Conservation (phyloP, 139 green algal species). For the Closterium sp. region DNA sequence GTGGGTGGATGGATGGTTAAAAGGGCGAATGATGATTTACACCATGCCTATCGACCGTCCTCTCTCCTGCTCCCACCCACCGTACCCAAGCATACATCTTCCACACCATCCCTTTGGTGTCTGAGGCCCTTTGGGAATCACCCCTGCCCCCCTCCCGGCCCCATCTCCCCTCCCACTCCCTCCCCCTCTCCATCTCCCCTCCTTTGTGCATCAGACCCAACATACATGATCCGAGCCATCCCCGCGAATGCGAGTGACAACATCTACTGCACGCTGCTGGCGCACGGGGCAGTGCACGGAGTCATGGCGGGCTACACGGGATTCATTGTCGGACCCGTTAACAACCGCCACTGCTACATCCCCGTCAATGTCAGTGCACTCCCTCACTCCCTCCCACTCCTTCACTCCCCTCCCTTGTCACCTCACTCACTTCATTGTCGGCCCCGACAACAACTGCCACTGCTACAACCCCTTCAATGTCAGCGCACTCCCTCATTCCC, state of each 20-base stretch:
- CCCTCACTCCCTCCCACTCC: no score
- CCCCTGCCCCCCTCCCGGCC: no score
- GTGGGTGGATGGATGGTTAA: no score
- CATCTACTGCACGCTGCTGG: slow-evolving; percentile 76
- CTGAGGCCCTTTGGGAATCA: no score
- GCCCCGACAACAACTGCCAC: slow-evolving; percentile 50
- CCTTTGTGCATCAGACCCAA: slow-evolving; percentile 76
- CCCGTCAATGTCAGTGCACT: slow-evolving; percentile 36
- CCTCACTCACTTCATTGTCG: slow-evolving; percentile 30
- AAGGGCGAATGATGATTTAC: no score
- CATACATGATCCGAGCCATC: slow-evolving; percentile 91
- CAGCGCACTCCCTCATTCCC: not conserved
- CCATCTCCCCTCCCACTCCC: no score
- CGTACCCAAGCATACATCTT: no score
- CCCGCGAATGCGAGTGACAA: slow-evolving; percentile 82
- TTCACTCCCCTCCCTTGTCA: slow-evolving; percentile 1
- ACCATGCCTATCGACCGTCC: no score
- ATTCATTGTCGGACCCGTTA: slow-evolving; percentile 43
- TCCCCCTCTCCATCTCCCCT: no score
- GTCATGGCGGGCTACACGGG: slow-evolving; percentile 54
- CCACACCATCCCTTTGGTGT: no score
- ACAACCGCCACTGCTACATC: slow-evolving; percentile 54
- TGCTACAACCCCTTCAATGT: slow-evolving; percentile 51
- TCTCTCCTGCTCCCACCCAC: no score
- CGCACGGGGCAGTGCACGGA: slow-evolving; percentile 81